phyloP scores from a whole-genome alignment of 495 filamentous ascomycete genomes.

The Wilcoxina mikolae region DNA sequence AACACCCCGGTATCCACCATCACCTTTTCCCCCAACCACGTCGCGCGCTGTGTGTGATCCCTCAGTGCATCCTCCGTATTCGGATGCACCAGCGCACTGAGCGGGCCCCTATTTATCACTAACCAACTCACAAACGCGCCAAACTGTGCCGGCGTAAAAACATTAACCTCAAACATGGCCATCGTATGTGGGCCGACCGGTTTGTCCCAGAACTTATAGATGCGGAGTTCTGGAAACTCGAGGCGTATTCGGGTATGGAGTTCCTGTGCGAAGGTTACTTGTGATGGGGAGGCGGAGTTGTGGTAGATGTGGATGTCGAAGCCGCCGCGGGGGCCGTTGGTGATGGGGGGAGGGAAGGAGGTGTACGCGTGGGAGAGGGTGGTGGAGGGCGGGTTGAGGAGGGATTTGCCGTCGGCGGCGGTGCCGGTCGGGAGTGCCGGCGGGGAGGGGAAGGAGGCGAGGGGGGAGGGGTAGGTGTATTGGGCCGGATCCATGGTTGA shows the following conservation, averaged over 20 bases:
- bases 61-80: constrained; percentile 46
- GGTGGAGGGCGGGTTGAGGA: constrained; percentile 43
- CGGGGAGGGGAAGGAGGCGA: constrained; percentile 38
- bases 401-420: constrained; percentile 51
- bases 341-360: constrained; percentile 47
- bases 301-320: constrained; percentile 77
- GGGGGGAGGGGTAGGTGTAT: constrained; percentile 48
- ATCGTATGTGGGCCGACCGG: constrained; percentile 71
- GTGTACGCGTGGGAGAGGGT: constrained; percentile 49
- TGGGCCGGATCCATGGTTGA: constrained; percentile 27
- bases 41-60: constrained; percentile 65
- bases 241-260: constrained; percentile 64
- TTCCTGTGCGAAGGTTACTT: constrained; percentile 50
- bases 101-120: constrained; percentile 63
- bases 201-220: constrained; percentile 60
- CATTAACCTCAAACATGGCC: constrained; percentile 84
- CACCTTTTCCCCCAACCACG: constrained; percentile 66
- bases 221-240: constrained; percentile 77
- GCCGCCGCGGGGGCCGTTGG: constrained; percentile 44
- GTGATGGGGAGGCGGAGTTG: constrained; percentile 44
- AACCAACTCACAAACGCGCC: constrained; percentile 75
- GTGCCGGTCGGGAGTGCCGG: constrained; percentile 14
- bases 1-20: constrained; percentile 55
- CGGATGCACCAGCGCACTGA: constrained; percentile 68
- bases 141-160: constrained; percentile 74